Conservation (phyloP, 495 filamentous ascomycete species). For the Penicillium arizonense region DNA sequence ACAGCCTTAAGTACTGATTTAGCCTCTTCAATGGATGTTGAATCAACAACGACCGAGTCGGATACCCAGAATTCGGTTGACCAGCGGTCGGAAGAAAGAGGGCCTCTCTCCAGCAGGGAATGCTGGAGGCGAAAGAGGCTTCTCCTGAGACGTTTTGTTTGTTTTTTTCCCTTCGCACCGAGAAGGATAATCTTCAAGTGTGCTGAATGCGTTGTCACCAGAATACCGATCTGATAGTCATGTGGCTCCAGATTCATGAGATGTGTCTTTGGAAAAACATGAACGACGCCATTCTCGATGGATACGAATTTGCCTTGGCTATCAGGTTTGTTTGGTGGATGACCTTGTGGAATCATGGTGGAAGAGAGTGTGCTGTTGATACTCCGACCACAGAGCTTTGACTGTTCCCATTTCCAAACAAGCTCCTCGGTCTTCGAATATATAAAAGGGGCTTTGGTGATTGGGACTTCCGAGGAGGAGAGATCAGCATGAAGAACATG, state of each 20-base stretch:
- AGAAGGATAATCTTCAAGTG: constrained; percentile 7
- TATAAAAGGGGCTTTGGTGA: constrained; percentile 5
- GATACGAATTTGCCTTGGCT: too few relatives aligned
- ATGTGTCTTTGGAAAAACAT: neutral
- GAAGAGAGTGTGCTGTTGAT: too few relatives aligned
- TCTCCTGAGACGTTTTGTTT: neutral
- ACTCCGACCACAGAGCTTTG: neutral
- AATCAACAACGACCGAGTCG: constrained; percentile 6
- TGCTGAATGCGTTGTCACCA: neutral
- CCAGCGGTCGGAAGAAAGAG: neutral
- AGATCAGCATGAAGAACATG: neutral
- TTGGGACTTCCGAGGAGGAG: neutral
- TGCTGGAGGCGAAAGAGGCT: constrained; percentile 1
- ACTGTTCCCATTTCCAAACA: constrained; percentile 13
- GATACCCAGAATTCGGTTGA: constrained; percentile 6
- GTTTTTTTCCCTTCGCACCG: neutral
- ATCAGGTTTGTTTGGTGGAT: too few relatives aligned
- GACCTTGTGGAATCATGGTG: too few relatives aligned
- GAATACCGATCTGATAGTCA: constrained; percentile 2
- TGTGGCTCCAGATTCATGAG: neutral
- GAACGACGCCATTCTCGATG: neutral
- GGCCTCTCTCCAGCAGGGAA: neutral
- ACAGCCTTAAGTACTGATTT: neutral
- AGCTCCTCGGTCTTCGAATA: constrained; percentile 14
- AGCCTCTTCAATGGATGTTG: constrained; percentile 3